Evolutionary conservation across 768 basidiomycete genomes (phyloP).

Genomic region (Mycena latifolia): DNA sequence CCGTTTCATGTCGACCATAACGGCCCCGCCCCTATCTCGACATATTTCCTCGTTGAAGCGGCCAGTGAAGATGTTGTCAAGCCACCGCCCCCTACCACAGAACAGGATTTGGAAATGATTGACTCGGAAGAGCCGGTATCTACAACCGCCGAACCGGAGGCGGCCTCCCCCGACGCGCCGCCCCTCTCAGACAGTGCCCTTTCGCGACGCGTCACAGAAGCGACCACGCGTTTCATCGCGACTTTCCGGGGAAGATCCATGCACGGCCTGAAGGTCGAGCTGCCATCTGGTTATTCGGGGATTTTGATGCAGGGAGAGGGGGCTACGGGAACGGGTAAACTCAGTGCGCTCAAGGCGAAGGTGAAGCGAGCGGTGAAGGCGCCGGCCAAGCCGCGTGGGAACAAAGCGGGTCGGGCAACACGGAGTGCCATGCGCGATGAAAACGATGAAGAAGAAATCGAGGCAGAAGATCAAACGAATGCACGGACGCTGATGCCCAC

Average conservation of each 20-base stretch:
- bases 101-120: slow-evolving; percentile 22
- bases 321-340: slow-evolving; percentile 17
- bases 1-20: slow-evolving; percentile 83
- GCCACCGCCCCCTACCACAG: slow-evolving; percentile 30
- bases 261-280: slow-evolving; percentile 70
- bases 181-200: slow-evolving; percentile 17
- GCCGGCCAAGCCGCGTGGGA: too few species aligned
- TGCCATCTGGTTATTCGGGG: slow-evolving; percentile 79
- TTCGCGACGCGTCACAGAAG: slow-evolving; percentile 41
- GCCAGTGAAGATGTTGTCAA: slow-evolving; percentile 47
- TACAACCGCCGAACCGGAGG: background rate
- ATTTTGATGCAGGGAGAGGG: slow-evolving; percentile 63
- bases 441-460: slow-evolving; percentile 34
- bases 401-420: slow-evolving; percentile 37
- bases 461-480: slow-evolving; percentile 41
- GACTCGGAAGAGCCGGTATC: background rate
- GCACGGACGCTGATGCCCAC: slow-evolving; percentile 57
- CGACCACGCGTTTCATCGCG: slow-evolving; percentile 62
- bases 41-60: slow-evolving; percentile 76
- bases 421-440: slow-evolving; percentile 42
- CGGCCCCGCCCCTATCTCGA: slow-evolving; percentile 80
- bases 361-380: slow-evolving; percentile 22
- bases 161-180: background rate
- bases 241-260: slow-evolving; percentile 83
- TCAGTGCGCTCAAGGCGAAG: slow-evolving; percentile 27